Evolutionary conservation across 768 basidiomycete species (phyloP), one percentile per base, ranked within the genome.

Genomic region (Tylopilus intermedius): DNA sequence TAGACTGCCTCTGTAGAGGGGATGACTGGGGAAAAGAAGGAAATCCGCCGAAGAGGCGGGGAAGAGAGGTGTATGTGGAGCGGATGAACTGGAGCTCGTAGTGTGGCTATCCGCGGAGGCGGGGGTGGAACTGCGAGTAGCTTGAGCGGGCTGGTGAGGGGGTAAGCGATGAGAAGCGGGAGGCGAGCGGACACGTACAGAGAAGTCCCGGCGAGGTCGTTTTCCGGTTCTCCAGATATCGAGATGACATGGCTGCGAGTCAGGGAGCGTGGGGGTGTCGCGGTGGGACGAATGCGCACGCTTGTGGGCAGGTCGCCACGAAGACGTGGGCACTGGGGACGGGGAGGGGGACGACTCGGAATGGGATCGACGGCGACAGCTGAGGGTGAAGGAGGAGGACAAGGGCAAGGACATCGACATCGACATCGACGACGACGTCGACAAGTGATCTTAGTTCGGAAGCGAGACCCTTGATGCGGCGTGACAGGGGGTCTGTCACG

Each of bases 181-280:
- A 39, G 0, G 7, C 6, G 10, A 42, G 22, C 27, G 42, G 30
- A 49, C 27, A 54, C 79, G 59, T 59, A 83, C 82, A 18, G 75
- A 72, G 42, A 67, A 53, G 53, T 79, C 76, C 49, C 76, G 66
- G 22, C 81, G 79, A 30, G 75, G 74, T 49, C 79, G 71, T 62
- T 86, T 86, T 26, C 78, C 76, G 50, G 74, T 74, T 54, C 78
- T 70, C 76, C 78, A 80, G 26, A 68, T 61, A 55, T 82, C 81
- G 27, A 78, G 67, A 60, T 78, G 79, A 75, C 76, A 78, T 65
- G 72, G 79, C 50, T 74, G 74, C 6, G 74, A 51, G 58, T 74
- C 65, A 54, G 69, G 65, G 58, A 68, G 58, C 42, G 67, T 65
- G 30, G 74, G 69, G 44, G 63, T 63, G 51, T 67, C 62, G 44